phyloP scores from a whole-genome alignment of 352 stramenopile genomes.

The Phytophthora palmivora region DNA sequence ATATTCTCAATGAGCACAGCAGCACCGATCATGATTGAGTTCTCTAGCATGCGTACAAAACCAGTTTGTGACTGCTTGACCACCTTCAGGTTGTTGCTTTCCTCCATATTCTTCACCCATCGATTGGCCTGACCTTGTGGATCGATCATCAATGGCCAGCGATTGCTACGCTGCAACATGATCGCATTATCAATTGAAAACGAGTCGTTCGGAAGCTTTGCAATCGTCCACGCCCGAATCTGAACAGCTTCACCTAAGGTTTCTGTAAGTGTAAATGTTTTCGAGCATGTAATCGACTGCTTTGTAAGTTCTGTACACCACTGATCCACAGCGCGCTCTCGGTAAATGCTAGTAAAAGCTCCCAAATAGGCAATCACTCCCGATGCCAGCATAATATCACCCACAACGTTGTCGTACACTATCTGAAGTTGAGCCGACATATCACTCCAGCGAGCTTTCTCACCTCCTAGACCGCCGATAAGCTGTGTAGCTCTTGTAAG shows the following conservation, averaged over 20 bases:
- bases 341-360: slow-evolving; percentile 92
- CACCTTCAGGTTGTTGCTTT: slow-evolving; percentile 91
- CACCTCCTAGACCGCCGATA: slow-evolving; percentile 93
- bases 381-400: slow-evolving; percentile 93
- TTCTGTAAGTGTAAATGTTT: slow-evolving; percentile 78
- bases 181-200: slow-evolving; percentile 97
- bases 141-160: slow-evolving; percentile 98
- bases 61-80: slow-evolving; percentile 93
- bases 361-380: slow-evolving; percentile 96
- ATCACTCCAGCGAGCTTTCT: slow-evolving; percentile 94
- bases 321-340: slow-evolving; percentile 86
- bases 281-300: slow-evolving; percentile 85
- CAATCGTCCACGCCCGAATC: slow-evolving; percentile 95
- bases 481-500: slow-evolving; percentile 92
- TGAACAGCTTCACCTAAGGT: slow-evolving; percentile 93
- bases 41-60: slow-evolving; percentile 96
- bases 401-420: slow-evolving; percentile 92
- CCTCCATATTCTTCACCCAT: slow-evolving; percentile 96
- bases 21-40: slow-evolving; percentile 94
- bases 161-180: slow-evolving; percentile 92
- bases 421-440: slow-evolving; percentile 87
- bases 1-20: slow-evolving; percentile 95
- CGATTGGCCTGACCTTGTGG: slow-evolving; percentile 95
- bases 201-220: slow-evolving; percentile 95
- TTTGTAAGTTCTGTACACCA: slow-evolving; percentile 77